Conservation (phyloP, 148 eudicot species). For the Vaccinium myrtillus region DNA sequence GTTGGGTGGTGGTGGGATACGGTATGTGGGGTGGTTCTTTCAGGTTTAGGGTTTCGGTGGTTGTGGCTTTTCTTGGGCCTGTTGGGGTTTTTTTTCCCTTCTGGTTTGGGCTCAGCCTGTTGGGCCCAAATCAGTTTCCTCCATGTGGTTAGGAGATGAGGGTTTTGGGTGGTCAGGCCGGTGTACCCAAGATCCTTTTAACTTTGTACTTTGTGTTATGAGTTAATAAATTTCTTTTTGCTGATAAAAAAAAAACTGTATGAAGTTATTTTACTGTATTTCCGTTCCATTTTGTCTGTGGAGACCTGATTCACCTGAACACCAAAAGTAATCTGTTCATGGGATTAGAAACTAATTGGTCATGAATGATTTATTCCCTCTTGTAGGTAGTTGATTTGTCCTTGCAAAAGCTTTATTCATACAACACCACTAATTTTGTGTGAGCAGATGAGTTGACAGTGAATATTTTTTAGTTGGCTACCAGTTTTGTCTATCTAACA, state of each 20-base stretch:
- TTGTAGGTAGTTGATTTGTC: neutral
- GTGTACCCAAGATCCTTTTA: no score
- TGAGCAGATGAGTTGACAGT: neutral
- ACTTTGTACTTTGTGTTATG: no score
- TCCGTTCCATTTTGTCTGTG: neutral
- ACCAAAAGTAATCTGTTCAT: neutral
- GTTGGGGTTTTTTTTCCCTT: no score
- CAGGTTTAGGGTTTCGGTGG: no score
- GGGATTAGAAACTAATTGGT: neutral
- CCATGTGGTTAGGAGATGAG: no score
- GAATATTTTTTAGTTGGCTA: neutral
- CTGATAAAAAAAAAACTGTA: neutral
- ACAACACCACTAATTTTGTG: neutral
- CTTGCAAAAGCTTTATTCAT: slow-evolving; percentile 3
- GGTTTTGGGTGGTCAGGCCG: no score
- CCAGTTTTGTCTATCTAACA: neutral
- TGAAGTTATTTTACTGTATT: neutral
- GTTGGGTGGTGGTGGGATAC: no score
- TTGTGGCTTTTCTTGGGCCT: no score
- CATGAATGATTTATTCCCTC: neutral
- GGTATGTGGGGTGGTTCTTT: no score
- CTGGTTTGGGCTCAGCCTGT: no score
- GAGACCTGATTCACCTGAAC: neutral
- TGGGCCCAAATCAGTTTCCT: no score
- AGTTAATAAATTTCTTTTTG: no score